Percentiles rank a stretch among this genome's conserved stretches.
These are phyloP conservation scores for Paecilomyces fulvus DNA, from an alignment of 2,329 filamentous ascomycete genomes.

Conservation along the genomic window DNA sequence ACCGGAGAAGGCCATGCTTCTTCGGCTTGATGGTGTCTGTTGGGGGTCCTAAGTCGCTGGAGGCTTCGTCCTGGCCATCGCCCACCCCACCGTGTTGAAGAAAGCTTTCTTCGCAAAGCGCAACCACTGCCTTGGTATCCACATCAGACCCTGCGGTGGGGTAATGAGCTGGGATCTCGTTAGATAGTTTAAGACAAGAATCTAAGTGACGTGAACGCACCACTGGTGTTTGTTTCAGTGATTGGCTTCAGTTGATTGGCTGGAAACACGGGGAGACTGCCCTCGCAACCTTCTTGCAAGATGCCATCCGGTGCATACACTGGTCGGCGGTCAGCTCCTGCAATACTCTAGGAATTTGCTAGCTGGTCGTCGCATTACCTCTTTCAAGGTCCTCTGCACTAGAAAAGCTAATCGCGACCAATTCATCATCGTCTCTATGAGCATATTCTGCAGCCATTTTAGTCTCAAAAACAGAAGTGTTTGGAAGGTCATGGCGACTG, in stretches of 20 bases:
- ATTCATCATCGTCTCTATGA: slow-evolving; percentile 21
- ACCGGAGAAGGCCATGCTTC: slow-evolving; percentile 16
- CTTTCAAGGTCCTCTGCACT: slow-evolving; percentile 20
- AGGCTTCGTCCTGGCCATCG: slow-evolving; percentile 7
- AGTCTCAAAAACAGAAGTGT: neutral
- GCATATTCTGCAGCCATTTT: slow-evolving; percentile 12
- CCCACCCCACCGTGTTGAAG: slow-evolving; percentile 5
- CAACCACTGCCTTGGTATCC: slow-evolving; percentile 7
- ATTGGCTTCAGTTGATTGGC: slow-evolving; percentile 6
- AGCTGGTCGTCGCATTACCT: slow-evolving; percentile 9
- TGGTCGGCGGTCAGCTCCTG: slow-evolving; percentile 6
- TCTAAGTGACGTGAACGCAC: slow-evolving; percentile 4
- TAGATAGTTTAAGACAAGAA: slow-evolving; percentile 1
- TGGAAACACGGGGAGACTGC: slow-evolving; percentile 1
- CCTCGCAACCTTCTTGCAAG: slow-evolving; percentile 10
- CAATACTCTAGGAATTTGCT: too few relatives aligned
- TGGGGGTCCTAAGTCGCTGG: slow-evolving; percentile 5
- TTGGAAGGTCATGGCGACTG: neutral
- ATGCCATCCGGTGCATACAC: slow-evolving; percentile 19
- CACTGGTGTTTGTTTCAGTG: slow-evolving; percentile 2
- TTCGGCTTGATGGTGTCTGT: slow-evolving; percentile 2
- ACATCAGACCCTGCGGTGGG: neutral
- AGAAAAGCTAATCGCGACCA: slow-evolving; percentile 21
- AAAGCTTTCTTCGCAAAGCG: slow-evolving; percentile 15
- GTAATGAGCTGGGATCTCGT: slow-evolving; percentile 3